These are phyloP conservation scores for Remersonia thermophila DNA, from an alignment of 2,329 filamentous ascomycete genomes.

Conservation along the genomic window DNA sequence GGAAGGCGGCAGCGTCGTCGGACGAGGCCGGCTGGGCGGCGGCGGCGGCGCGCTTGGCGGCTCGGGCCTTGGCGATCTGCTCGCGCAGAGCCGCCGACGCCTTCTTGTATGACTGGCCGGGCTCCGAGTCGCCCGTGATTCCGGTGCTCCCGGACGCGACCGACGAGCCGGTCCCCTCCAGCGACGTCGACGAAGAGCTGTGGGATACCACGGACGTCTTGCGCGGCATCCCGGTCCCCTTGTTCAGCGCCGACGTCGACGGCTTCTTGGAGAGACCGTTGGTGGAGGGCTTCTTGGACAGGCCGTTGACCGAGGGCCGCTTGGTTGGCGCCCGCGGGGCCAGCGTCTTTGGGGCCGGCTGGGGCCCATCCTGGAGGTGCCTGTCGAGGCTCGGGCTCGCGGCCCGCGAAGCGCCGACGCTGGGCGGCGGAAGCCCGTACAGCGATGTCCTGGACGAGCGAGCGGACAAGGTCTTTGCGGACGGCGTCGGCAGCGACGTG, in stretches of 20 bases:
- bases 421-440: conserved; percentile 24
- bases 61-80: conserved; percentile 86
- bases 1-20: conserved; percentile 9
- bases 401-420: conserved; percentile 20
- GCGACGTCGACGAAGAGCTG: conserved; percentile 27
- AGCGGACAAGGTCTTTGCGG: conserved; percentile 17
- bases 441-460: conserved; percentile 16
- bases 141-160: conserved; percentile 25
- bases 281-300: conserved; percentile 44
- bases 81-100: conserved; percentile 75
- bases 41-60: conserved; percentile 54
- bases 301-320: conserved; percentile 39
- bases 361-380: conserved; percentile 21
- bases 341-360: conserved; percentile 35
- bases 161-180: conserved; percentile 25
- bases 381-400: conserved; percentile 31
- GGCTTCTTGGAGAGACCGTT: conserved; percentile 26
- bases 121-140: conserved; percentile 23
- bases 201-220: conserved; percentile 29
- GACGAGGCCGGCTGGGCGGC: conserved; percentile 22
- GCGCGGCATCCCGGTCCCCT: conserved; percentile 23
- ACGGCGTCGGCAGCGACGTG: conserved; percentile 26
- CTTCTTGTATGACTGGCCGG: conserved; percentile 33
- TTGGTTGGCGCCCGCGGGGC: conserved; percentile 34
- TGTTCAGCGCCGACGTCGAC: conserved; percentile 23